These are phyloP conservation scores for Paecilomyces sp. DNA, from an alignment of 2,329 filamentous ascomycete genomes.

Conservation along the genomic window DNA sequence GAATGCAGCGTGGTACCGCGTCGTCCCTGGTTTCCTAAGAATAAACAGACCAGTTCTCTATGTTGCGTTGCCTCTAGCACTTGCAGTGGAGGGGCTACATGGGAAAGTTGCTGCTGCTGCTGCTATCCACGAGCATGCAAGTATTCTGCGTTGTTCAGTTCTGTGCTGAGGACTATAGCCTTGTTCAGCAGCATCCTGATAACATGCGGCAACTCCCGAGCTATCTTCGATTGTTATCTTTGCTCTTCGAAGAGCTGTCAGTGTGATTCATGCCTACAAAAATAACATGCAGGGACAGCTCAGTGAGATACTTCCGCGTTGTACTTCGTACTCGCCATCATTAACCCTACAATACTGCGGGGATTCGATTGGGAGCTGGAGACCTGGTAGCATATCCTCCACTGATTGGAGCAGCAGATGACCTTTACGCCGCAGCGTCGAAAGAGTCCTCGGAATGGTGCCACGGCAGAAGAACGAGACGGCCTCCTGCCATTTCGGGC, in stretches of 20 bases:
- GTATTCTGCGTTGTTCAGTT: background rate
- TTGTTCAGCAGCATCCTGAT: background rate
- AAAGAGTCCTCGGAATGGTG: background rate
- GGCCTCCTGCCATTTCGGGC: background rate
- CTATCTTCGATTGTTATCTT: background rate
- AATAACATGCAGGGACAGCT: background rate
- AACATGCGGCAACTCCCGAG: background rate
- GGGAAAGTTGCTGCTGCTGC: background rate
- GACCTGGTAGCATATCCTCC: background rate
- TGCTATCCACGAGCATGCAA: background rate
- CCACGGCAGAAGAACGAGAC: background rate
- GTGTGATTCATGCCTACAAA: background rate
- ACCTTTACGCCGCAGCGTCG: background rate
- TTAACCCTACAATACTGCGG: background rate
- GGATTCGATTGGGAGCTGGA: background rate
- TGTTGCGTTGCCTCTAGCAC: background rate
- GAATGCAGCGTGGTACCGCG: background rate
- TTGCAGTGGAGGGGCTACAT: background rate
- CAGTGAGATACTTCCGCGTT: background rate
- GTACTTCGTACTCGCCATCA: background rate
- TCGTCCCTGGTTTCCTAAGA: background rate
- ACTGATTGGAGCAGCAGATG: background rate
- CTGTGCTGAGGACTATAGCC: background rate
- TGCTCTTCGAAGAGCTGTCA: background rate
- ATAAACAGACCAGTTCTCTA: background rate